Conservation (phyloP, 345 rosid genomes). For the Streptanthus diversifolius region DNA sequence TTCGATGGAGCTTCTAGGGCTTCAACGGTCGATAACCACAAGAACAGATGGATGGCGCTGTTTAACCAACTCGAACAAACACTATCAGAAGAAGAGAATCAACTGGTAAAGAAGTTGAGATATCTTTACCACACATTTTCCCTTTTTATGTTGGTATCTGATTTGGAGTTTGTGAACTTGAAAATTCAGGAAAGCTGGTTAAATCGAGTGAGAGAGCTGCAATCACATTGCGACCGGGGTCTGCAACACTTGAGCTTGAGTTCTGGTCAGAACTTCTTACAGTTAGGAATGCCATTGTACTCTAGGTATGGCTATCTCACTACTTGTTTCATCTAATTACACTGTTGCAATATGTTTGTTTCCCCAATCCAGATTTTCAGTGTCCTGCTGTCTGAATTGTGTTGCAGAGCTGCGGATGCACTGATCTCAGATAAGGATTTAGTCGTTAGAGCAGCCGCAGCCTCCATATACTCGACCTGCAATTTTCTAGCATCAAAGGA, state of each 20-base stretch:
- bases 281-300: conserved; percentile 32
- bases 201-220: conserved; percentile 68
- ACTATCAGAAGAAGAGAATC: conserved; percentile 79
- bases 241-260: conserved; percentile 53
- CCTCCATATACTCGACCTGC: conserved; percentile 87
- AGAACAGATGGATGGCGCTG: conserved; percentile 57
- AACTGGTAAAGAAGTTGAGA: conserved; percentile 54
- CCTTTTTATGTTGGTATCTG: conserved; percentile 1
- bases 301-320: conserved; percentile 35
- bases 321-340: conserved; percentile 39
- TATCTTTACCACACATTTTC: neutral
- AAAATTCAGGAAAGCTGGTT: conserved; percentile 72
- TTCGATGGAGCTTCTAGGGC: conserved; percentile 25
- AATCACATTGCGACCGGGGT: conserved; percentile 69
- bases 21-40: conserved; percentile 51
- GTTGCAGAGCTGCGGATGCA: conserved; percentile 46
- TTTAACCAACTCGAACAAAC: conserved; percentile 76
- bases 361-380: neutral
- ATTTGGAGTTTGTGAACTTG: conserved; percentile 12
- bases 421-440: conserved; percentile 57
- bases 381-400: conserved; percentile 4
- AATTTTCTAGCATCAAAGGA: conserved; percentile 59
- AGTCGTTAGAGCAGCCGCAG: conserved; percentile 87
- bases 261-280: conserved; percentile 40
- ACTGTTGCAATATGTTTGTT: neutral